Base-by-base conservation (phyloP, 1,284 basidiomycete genomes). In the Mycosarcoma maydis region DNA sequence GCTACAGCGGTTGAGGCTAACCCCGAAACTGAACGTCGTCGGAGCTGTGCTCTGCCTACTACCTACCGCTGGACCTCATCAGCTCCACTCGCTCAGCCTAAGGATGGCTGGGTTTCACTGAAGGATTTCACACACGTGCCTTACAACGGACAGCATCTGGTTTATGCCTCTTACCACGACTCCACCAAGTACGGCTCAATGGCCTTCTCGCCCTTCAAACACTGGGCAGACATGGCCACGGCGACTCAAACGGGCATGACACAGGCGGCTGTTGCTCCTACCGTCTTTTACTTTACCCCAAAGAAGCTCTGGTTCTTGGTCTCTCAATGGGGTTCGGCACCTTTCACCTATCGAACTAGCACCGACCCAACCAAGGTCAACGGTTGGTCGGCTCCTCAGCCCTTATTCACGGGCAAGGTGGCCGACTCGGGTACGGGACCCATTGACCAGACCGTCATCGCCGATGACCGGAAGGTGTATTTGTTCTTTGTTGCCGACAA, bases 61-160 rank as follows among this genome's bases (percentile, higher is more conserved):
- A 39, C 49, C 14, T 64, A 64, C 45, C 8, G 30, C 1, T 64
- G 60, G 60, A 64, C 49, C 17, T 52, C 60, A 11, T 48, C 49
- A 13, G 60, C 47, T 3, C 44, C 49, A 13, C 60, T 64, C 20
- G 60, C 60, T 36, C 40, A 52, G 41, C 53, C 60, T 41, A 30
- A 43, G 30, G 30, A 57, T 16, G 53, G 54, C 36, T 64, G 53
- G 60, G 30, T 2, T 9, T 34, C 40, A 9, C 26, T 64, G 27
- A 64, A 64, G 49, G 60, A 64, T 34, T 64, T 64, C 32, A 64
- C 60, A 14, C 49, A 56, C 49, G 60, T 64, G 36, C 60, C 54
- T 36, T 64, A 52, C 54, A 64, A 64, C 24, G 60, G 54, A 36
- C 11, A 52, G 44, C 60, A 64, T 37, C 44, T 64, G 23, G 60